phyloP scores from a whole-genome alignment of 2,329 filamentous ascomycete species.

The Ophiognomonia clavigignenti-juglandacearum region DNA sequence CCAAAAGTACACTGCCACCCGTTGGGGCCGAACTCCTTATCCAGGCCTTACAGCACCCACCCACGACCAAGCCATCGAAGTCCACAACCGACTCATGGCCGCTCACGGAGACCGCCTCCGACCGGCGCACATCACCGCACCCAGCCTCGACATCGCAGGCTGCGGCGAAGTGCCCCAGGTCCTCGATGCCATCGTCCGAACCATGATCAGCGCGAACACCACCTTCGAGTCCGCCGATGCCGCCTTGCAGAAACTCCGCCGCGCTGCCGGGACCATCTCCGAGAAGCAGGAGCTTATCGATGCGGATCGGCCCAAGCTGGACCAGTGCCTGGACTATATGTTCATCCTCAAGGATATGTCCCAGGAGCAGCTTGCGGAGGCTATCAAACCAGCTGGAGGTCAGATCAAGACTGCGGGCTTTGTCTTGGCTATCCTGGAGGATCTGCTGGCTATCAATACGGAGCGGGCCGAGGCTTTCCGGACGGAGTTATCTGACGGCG shows the following conservation, averaged over 20 bases:
- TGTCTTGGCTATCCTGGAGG: constrained; percentile 69
- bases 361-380: constrained; percentile 56
- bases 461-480: constrained; percentile 35
- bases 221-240: constrained; percentile 50
- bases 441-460: constrained; percentile 65
- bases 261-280: constrained; percentile 5
- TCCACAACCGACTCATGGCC: constrained; percentile 59
- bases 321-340: constrained; percentile 58
- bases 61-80: constrained; percentile 62
- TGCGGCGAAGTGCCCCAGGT: constrained; percentile 54
- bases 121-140: constrained; percentile 63
- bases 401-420: constrained; percentile 65
- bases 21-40: constrained; percentile 47
- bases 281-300: background rate
- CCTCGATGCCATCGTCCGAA: constrained; percentile 49
- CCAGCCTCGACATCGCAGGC: constrained; percentile 67
- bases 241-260: constrained; percentile 56
- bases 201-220: constrained; percentile 47
- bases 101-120: constrained; percentile 61
- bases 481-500: constrained; percentile 32
- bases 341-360: constrained; percentile 54
- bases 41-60: constrained; percentile 64
- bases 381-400: constrained; percentile 68
- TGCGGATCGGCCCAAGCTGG: constrained; percentile 3
- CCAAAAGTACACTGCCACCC: constrained; percentile 6